These are phyloP conservation scores for Chionographis japonica DNA, from an alignment of 106 monocot species.

Conservation along the genomic window DNA sequence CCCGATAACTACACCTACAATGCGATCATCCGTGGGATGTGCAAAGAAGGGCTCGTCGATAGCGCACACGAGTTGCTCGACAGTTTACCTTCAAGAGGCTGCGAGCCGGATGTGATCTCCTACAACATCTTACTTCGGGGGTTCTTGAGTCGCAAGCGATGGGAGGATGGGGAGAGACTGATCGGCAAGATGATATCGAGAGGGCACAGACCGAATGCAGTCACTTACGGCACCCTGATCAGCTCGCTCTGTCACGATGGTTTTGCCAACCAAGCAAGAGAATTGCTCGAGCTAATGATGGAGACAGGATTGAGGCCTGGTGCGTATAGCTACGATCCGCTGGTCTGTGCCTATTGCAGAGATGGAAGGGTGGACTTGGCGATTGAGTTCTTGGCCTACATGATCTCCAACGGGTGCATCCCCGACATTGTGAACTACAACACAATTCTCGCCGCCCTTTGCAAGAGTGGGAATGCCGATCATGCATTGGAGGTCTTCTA, in stretches of 20 bases:
- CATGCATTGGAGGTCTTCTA: conserved; percentile 41
- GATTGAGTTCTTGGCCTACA: conserved; percentile 53
- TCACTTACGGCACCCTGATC: conserved; percentile 53
- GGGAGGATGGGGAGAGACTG: conserved; percentile 35
- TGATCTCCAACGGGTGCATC: conserved; percentile 49
- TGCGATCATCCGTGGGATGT: conserved; percentile 50
- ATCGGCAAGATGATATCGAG: conserved; percentile 34
- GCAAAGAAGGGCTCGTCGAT: conserved; percentile 41
- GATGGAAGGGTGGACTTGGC: conserved; percentile 50
- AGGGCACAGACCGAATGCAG: conserved; percentile 25
- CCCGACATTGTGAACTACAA: conserved; percentile 74
- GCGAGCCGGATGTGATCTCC: conserved; percentile 41
- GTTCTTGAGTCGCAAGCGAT: conserved; percentile 18
- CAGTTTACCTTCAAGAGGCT: conserved; percentile 8
- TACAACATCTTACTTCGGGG: conserved; percentile 54
- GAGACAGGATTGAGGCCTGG: conserved; percentile 43
- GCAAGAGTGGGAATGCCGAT: conserved; percentile 46
- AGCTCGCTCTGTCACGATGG: conserved; percentile 52
- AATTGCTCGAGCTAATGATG: conserved; percentile 59
- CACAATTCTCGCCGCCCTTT: conserved; percentile 52
- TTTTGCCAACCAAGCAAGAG: conserved; percentile 27
- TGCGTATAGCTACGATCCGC: conserved; percentile 51
- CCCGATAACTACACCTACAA: conserved; percentile 53
- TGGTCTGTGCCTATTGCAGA: conserved; percentile 56
- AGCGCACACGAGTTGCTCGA: conserved; percentile 32